Percentiles rank a stretch among this genome's conserved stretches.
phyloP scores from a whole-genome alignment of 2,329 filamentous ascomycete genomes.

The Hypomyces perniciosus region DNA sequence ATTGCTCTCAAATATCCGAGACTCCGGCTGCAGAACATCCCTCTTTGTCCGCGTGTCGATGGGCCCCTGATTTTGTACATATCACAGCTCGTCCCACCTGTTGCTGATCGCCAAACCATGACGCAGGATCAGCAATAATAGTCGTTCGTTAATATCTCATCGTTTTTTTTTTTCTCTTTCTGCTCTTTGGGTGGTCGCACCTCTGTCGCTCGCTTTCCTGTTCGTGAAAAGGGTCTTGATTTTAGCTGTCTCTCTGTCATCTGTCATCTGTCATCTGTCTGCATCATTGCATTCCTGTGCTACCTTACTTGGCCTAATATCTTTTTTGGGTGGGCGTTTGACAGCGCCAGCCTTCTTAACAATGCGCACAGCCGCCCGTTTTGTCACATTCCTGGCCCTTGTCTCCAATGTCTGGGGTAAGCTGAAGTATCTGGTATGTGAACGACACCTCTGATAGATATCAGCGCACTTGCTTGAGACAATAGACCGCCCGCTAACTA shows the following conservation, averaged over 20 bases:
- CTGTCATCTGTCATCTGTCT: background rate
- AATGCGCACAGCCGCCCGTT: constrained; percentile 10
- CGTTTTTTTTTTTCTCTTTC: background rate
- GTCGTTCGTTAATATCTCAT: background rate
- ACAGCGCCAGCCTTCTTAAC: background rate
- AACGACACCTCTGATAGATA: background rate
- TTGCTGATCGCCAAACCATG: no score
- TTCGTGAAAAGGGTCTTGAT: no score
- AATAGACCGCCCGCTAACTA: background rate
- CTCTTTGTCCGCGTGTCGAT: no score
- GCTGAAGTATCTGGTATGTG: constrained; percentile 14
- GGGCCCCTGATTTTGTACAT: no score
- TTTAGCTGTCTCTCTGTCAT: background rate
- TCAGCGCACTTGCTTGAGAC: no score
- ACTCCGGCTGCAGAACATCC: no score
- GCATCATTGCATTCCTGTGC: background rate
- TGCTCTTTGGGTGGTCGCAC: background rate
- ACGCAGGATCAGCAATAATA: no score
- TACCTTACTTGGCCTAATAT: no score
- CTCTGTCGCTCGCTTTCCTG: background rate
- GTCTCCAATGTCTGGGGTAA: constrained; percentile 5
- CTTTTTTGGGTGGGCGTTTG: no score
- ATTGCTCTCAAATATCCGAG: no score
- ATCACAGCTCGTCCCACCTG: no score
- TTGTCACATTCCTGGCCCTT: constrained; percentile 11